Evolutionary conservation across 2,329 filamentous ascomycete genomes (phyloP).

Genomic region (Emericellopsis cladophorae): DNA sequence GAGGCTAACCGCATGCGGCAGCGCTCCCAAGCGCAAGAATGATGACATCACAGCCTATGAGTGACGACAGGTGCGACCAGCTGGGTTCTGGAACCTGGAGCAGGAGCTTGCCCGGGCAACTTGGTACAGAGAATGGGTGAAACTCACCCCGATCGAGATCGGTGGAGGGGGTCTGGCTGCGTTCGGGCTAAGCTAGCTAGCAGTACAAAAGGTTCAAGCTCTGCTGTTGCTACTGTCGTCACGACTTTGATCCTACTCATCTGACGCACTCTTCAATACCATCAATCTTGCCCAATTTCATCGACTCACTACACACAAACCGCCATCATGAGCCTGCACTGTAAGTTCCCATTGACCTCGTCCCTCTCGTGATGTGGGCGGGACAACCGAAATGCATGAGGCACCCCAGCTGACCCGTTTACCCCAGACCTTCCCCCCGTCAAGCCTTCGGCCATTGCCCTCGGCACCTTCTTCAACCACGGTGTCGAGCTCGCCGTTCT

Average conservation of each 20-base stretch:
- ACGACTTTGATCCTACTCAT: background rate
- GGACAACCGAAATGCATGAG: background rate
- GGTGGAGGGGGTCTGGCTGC: background rate
- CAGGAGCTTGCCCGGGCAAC: too few species aligned
- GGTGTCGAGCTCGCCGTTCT: conserved; percentile 79
- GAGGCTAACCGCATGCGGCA: too few species aligned
- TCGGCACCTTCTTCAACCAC: conserved; percentile 95
- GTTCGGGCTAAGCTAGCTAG: too few species aligned
- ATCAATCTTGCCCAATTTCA: conserved; percentile 2
- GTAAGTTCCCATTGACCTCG: conserved; percentile 22
- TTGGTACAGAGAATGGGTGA: too few species aligned
- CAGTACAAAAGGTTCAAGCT: conserved; percentile 1
- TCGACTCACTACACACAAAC: conserved; percentile 3
- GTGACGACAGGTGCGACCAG: too few species aligned
- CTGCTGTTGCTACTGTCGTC: background rate
- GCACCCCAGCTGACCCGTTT: conserved; percentile 1
- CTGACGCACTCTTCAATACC: background rate
- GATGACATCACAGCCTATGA: too few species aligned
- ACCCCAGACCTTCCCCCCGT: conserved; percentile 53
- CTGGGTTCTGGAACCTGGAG: too few species aligned
- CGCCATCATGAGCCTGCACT: conserved; percentile 46
- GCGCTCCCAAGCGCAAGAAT: too few species aligned
- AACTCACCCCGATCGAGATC: background rate
- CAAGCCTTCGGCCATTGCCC: conserved; percentile 94
- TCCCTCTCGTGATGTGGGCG: background rate